These are phyloP conservation scores for Rosa multiflora DNA, from an alignment of 306 rosid genomes.

Conservation along the genomic window DNA sequence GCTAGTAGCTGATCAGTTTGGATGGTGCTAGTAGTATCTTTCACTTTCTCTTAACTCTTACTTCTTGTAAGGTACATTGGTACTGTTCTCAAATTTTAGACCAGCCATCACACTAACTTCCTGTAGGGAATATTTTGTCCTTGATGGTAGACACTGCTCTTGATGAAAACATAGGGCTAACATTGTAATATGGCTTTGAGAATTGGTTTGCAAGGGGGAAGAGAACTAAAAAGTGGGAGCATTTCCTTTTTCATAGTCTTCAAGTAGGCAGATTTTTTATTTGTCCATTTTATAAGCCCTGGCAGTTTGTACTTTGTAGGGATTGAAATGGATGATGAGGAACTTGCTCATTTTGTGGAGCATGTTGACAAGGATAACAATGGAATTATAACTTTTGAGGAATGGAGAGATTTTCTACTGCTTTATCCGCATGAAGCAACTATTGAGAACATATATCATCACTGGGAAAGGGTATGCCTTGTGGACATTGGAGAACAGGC, in stretches of 20 bases:
- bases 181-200: not conserved
- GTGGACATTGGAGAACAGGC: constrained; percentile 94
- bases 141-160: not conserved
- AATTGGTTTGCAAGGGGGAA: not conserved
- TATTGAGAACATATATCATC: constrained; percentile 92
- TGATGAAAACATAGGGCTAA: not conserved
- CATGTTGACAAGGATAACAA: constrained; percentile 93
- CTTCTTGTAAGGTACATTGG: not conserved
- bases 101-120: not conserved
- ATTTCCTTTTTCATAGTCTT: not conserved
- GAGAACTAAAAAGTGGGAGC: not conserved
- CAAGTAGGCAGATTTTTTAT: constrained; percentile 12
- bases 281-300: constrained; percentile 62
- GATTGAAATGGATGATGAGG: constrained; percentile 90
- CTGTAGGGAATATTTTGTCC: not conserved
- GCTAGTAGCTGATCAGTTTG: not conserved
- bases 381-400: constrained; percentile 93
- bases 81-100: not conserved
- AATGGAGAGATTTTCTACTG: constrained; percentile 95
- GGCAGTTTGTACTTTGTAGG: constrained; percentile 68
- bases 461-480: constrained; percentile 88
- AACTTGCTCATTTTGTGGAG: constrained; percentile 93
- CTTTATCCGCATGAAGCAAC: constrained; percentile 97
- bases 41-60: not conserved
- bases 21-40: not conserved